phyloP scores from a whole-genome alignment of 805 yeast species.

The Debaryomyces hansenii region DNA sequence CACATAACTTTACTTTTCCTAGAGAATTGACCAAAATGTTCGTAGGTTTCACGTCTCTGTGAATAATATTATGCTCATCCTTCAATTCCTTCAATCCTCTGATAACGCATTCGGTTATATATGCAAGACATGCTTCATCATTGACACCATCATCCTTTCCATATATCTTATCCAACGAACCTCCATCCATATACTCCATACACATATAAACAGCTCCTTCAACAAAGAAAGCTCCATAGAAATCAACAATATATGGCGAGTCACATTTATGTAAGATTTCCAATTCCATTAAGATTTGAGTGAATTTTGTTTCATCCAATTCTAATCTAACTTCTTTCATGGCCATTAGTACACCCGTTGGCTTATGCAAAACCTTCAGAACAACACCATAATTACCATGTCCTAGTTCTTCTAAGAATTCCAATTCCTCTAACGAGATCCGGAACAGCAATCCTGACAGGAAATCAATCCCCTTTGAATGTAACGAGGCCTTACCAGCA shows the following conservation, averaged over 20 bases:
- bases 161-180: slow-evolving; percentile 85
- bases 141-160: slow-evolving; percentile 57
- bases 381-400: slow-evolving; percentile 97
- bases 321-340: slow-evolving; percentile 96
- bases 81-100: slow-evolving; percentile 80
- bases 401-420: slow-evolving; percentile 84
- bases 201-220: slow-evolving; percentile 99
- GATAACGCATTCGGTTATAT: slow-evolving; percentile 76
- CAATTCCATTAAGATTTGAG: slow-evolving; percentile 94
- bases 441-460: slow-evolving; percentile 84
- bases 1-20: slow-evolving; percentile 92
- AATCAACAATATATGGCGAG: slow-evolving; percentile 90
- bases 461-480: slow-evolving; percentile 90
- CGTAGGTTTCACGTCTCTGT: slow-evolving; percentile 96
- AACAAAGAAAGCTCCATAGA: slow-evolving; percentile 95
- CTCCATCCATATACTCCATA: slow-evolving; percentile 97
- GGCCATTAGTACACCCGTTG: slow-evolving; percentile 91
- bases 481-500: slow-evolving; percentile 89
- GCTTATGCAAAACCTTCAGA: slow-evolving; percentile 87
- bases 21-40: slow-evolving; percentile 77
- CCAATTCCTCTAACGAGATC: slow-evolving; percentile 81
- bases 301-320: slow-evolving; percentile 88
- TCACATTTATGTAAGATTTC: slow-evolving; percentile 91
- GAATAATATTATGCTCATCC: slow-evolving; percentile 89
- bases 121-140: slow-evolving; percentile 78